Evolutionary conservation across 129 eudicot species (phyloP).

Genomic region (Lonicera japonica): DNA sequence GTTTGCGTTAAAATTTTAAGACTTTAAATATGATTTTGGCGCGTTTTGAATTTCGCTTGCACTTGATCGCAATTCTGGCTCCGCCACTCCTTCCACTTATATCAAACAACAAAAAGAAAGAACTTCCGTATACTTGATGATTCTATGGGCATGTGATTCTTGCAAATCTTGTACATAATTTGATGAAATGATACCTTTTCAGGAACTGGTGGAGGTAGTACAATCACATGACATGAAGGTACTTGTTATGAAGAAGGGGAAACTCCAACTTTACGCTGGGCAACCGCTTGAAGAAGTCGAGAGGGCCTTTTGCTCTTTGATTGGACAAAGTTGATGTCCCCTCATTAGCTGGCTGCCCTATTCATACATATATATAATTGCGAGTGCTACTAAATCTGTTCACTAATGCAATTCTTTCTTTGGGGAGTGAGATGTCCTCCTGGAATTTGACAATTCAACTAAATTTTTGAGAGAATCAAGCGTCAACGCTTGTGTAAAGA

Average conservation of each 20-base stretch:
- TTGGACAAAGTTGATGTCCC: constrained; percentile 27
- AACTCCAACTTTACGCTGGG: constrained; percentile 70
- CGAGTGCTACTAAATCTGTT: too few species aligned
- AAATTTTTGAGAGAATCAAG: too few species aligned
- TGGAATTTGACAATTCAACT: background rate
- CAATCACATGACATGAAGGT: constrained; percentile 36
- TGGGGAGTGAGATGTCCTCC: constrained; percentile 1
- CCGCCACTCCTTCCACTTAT: too few species aligned
- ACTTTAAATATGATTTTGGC: too few species aligned
- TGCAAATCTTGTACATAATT: too few species aligned
- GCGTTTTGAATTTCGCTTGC: too few species aligned
- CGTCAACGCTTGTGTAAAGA: too few species aligned
- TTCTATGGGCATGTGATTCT: too few species aligned
- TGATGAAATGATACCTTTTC: constrained; percentile 8
- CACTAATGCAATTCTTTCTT: background rate
- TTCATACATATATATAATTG: background rate
- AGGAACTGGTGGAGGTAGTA: constrained; percentile 61
- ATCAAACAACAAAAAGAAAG: too few species aligned
- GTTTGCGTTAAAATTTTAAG: too few species aligned
- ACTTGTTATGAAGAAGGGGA: constrained; percentile 76
- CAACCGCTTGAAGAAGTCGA: constrained; percentile 81
- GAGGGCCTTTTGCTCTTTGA: constrained; percentile 51
- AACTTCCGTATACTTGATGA: too few species aligned
- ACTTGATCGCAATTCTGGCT: too few species aligned
- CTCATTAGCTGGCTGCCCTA: background rate